Percentiles rank a stretch among this genome's conserved stretches.
phyloP scores from a whole-genome alignment of 2,329 filamentous ascomycete species.

The Colletotrichum liaoningense region DNA sequence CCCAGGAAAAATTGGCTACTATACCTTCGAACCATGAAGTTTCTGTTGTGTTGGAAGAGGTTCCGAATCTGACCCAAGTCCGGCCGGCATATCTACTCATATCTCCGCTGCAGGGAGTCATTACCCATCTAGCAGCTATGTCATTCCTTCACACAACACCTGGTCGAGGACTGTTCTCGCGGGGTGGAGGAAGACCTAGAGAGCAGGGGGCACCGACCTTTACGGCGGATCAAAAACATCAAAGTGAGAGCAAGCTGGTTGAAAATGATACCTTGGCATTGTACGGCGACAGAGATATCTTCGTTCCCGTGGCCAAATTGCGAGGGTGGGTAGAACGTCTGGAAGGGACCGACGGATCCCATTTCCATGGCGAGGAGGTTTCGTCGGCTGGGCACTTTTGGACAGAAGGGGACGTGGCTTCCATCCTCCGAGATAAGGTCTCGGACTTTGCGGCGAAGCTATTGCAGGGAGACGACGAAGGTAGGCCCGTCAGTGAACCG shows the following conservation, averaged over 20 bases:
- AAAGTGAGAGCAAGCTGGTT: constrained; percentile 66
- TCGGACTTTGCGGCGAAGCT: constrained; percentile 41
- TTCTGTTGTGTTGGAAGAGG: constrained; percentile 43
- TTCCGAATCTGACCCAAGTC: constrained; percentile 50
- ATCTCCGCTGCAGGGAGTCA: constrained; percentile 72
- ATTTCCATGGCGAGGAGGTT: constrained; percentile 61
- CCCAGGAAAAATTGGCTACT: constrained; percentile 35
- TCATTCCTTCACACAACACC: constrained; percentile 56
- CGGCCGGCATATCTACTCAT: constrained; percentile 71
- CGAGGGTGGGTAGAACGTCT: constrained; percentile 73
- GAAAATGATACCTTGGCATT: constrained; percentile 73
- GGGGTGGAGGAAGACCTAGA: constrained; percentile 13
- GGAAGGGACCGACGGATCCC: constrained; percentile 51
- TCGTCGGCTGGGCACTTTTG: constrained; percentile 72
- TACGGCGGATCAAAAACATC: constrained; percentile 18
- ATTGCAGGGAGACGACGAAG: constrained; percentile 11
- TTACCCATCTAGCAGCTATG: constrained; percentile 72
- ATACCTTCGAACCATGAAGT: constrained; percentile 38
- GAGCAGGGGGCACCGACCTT: constrained; percentile 28
- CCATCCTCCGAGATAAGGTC: constrained; percentile 46
- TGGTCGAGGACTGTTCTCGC: constrained; percentile 35
- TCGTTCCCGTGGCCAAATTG: constrained; percentile 75
- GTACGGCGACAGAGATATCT: constrained; percentile 81
- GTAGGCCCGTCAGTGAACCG: not conserved
- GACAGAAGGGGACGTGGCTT: constrained; percentile 63